phyloP scores from a whole-genome alignment of 768 basidiomycete genomes.

The Calvatia gigantea region DNA sequence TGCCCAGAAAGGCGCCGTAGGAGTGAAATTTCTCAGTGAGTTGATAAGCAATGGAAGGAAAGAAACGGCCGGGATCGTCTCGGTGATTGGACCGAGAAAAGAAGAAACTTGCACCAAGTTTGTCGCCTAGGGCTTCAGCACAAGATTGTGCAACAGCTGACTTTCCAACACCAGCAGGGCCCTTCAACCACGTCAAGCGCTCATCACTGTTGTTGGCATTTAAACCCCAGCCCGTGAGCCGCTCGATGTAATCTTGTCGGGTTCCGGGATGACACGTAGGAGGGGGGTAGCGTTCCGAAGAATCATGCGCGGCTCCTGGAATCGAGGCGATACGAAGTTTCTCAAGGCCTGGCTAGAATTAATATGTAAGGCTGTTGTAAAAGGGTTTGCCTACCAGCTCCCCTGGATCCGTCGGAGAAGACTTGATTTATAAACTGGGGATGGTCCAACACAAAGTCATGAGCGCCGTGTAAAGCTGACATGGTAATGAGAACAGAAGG shows the following conservation, averaged over 20 bases:
- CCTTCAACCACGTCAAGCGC: background rate
- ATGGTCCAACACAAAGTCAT: too few relatives aligned
- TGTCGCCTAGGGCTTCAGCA: background rate
- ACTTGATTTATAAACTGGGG: too few relatives aligned
- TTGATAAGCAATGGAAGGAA: background rate
- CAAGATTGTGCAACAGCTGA: background rate
- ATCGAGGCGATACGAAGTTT: background rate
- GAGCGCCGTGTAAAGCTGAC: too few relatives aligned
- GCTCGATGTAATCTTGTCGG: background rate
- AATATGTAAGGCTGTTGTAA: too few relatives aligned
- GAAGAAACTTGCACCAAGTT: background rate
- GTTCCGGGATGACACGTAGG: background rate
- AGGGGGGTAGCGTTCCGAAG: background rate
- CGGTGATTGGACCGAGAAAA: background rate
- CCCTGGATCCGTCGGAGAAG: too few relatives aligned
- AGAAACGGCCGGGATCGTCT: background rate
- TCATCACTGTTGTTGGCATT: background rate
- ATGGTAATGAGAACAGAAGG: too few relatives aligned
- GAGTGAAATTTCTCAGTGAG: background rate
- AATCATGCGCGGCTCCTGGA: background rate
- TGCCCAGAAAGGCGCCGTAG: background rate
- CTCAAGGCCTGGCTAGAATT: background rate
- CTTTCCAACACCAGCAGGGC: background rate
- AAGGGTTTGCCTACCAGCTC: too few relatives aligned
- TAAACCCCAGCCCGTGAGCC: background rate